Percentiles rank a stretch among this genome's conserved stretches.
phyloP scores from a whole-genome alignment of 495 filamentous ascomycete genomes.

The Aspergillus sclerotioniger region DNA sequence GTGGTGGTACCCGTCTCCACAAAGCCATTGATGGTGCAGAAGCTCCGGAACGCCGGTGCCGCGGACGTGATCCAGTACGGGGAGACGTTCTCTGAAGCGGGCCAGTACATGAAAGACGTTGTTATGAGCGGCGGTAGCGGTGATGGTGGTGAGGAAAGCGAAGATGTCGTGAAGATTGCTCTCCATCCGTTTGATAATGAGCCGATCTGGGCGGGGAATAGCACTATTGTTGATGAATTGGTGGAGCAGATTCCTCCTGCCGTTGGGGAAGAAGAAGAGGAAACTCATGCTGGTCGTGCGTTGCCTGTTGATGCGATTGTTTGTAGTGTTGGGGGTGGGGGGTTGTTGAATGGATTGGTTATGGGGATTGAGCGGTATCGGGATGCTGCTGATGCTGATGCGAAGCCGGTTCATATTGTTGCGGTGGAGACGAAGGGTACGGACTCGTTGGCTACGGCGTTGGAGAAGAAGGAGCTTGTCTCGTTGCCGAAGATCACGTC shows the following conservation, averaged over 20 bases:
- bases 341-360: constrained; percentile 77
- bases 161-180: constrained; percentile 74
- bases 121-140: constrained; percentile 47
- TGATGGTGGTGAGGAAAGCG: constrained; percentile 22
- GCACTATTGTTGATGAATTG: constrained; percentile 73
- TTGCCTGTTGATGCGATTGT: constrained; percentile 64
- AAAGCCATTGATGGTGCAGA: constrained; percentile 66
- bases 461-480: constrained; percentile 59
- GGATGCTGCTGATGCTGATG: background rate
- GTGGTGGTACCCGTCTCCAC: constrained; percentile 77
- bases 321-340: constrained; percentile 87
- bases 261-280: constrained; percentile 33
- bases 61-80: constrained; percentile 69
- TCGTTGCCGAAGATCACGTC: constrained; percentile 74
- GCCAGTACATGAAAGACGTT: constrained; percentile 62
- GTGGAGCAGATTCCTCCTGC: constrained; percentile 50
- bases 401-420: constrained; percentile 55
- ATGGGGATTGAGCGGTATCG: constrained; percentile 58
- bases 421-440: constrained; percentile 84
- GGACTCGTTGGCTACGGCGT: constrained; percentile 61
- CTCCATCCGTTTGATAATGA: constrained; percentile 79
- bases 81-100: constrained; percentile 72
- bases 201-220: constrained; percentile 79
- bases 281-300: constrained; percentile 32
- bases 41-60: constrained; percentile 68